phyloP scores from a whole-genome alignment of 2,329 filamentous ascomycete genomes.

The Beauveria pseudobassiana region DNA sequence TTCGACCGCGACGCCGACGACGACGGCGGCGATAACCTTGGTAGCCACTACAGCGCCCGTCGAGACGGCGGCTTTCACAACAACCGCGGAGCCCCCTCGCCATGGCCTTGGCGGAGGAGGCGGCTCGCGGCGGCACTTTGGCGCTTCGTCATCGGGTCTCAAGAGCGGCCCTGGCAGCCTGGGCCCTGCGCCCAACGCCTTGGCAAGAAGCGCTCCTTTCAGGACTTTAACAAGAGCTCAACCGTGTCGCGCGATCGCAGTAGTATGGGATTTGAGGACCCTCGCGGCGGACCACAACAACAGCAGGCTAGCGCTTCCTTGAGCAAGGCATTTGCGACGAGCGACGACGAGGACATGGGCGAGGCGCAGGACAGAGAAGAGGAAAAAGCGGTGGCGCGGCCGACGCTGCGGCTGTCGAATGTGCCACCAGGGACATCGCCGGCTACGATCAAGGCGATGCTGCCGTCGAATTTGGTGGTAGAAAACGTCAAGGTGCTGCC shows the following conservation, averaged over 20 bases:
- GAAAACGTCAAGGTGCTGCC: constrained; percentile 68
- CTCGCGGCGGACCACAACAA: constrained; percentile 30
- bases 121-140: constrained; percentile 56
- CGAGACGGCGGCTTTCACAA: not conserved
- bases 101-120: constrained; percentile 23
- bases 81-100: constrained; percentile 16
- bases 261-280: constrained; percentile 28
- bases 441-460: constrained; percentile 50
- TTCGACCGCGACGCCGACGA: constrained; percentile 57
- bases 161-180: constrained; percentile 58
- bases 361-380: constrained; percentile 38
- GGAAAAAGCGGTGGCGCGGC: constrained; percentile 53
- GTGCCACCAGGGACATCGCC: constrained; percentile 54
- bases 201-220: constrained; percentile 46
- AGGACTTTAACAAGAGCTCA: constrained; percentile 22
- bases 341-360: constrained; percentile 46
- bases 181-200: constrained; percentile 42
- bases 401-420: constrained; percentile 53
- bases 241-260: constrained; percentile 27
- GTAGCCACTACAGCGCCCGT: constrained; percentile 2
- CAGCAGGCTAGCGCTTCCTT: constrained; percentile 27
- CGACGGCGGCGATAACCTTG: constrained; percentile 22
- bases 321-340: constrained; percentile 66
- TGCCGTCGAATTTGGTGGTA: constrained; percentile 54
- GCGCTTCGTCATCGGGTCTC: constrained; percentile 35